Conservation (phyloP, 1,139 yeast genomes). For the Yamadazyma kanchanaburiensis region DNA sequence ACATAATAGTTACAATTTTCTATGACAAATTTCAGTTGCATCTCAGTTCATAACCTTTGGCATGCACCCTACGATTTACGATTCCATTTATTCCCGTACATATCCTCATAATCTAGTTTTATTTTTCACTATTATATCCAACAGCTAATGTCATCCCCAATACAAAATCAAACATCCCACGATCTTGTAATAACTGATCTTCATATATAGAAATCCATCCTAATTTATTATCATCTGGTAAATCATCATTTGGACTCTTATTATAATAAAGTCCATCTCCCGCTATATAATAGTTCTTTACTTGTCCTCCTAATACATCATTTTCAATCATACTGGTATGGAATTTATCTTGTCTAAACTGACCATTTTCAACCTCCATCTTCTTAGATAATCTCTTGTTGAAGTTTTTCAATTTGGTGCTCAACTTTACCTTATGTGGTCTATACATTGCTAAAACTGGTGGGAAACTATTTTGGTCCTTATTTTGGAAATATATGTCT, state of each 20-base stretch:
- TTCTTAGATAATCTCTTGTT: slow-evolving; percentile 14
- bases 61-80: background rate
- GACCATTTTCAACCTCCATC: slow-evolving; percentile 4
- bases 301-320: slow-evolving; percentile 28
- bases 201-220: slow-evolving; percentile 67
- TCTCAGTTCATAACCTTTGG: too few species aligned
- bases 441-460: slow-evolving; percentile 50
- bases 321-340: slow-evolving; percentile 13
- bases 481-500: slow-evolving; percentile 28
- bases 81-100: background rate
- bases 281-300: slow-evolving; percentile 38
- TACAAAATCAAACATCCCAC: slow-evolving; percentile 54
- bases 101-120: too few species aligned
- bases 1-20: too few species aligned
- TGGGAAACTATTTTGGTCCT: slow-evolving; percentile 21
- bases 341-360: slow-evolving; percentile 9
- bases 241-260: slow-evolving; percentile 52
- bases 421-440: slow-evolving; percentile 47
- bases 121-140: too few species aligned
- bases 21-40: too few species aligned
- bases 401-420: slow-evolving; percentile 35
- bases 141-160: slow-evolving; percentile 54
- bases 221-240: slow-evolving; percentile 54
- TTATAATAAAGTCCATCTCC: slow-evolving; percentile 54
- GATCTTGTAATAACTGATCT: slow-evolving; percentile 26